These are phyloP conservation scores for Prunus dulcis DNA, from an alignment of 306 rosid species.

Conservation along the genomic window DNA sequence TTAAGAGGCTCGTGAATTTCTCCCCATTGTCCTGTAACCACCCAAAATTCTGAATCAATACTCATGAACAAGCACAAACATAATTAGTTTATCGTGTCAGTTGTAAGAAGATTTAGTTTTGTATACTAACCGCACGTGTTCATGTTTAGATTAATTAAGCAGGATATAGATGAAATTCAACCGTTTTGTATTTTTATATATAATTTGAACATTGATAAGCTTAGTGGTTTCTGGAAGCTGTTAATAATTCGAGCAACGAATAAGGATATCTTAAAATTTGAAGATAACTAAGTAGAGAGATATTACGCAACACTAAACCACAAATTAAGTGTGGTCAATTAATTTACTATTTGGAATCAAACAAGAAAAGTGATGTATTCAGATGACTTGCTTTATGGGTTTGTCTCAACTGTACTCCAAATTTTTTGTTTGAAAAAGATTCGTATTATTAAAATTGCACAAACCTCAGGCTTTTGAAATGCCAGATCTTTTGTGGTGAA, in stretches of 20 bases:
- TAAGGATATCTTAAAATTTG: background rate
- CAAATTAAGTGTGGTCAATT: background rate
- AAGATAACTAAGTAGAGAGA: background rate
- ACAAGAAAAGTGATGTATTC: background rate
- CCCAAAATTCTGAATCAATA: background rate
- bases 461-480: conserved; percentile 82
- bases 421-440: background rate
- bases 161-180: background rate
- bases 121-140: background rate
- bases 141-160: background rate
- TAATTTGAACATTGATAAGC: background rate
- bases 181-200: background rate
- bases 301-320: background rate
- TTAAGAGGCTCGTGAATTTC: conserved; percentile 34
- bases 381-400: background rate
- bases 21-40: conserved; percentile 69
- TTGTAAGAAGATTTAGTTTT: background rate
- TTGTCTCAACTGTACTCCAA: background rate
- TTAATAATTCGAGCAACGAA: background rate
- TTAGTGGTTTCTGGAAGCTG: background rate
- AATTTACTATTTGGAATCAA: background rate
- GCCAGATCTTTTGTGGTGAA: conserved; percentile 53
- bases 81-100: background rate
- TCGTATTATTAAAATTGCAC: conserved; percentile 16
- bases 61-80: background rate